Evolutionary conservation across 2,329 filamentous ascomycete species (phyloP), one percentile per base, ranked within the genome.

Genomic region (Hawksworthiomyces lignivorus): DNA sequence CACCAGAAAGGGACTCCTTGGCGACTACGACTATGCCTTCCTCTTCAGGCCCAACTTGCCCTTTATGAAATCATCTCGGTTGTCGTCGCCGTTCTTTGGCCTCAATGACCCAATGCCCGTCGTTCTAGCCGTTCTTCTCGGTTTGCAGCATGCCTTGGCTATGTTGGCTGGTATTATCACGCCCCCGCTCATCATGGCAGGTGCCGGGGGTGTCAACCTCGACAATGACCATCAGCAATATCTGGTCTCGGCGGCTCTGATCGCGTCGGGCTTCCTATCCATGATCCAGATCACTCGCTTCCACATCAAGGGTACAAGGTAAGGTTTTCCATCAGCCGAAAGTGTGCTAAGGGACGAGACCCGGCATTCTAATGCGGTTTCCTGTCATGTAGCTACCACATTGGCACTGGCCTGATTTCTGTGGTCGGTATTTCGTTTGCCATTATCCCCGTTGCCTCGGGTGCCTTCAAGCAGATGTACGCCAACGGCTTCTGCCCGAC

Each of bases 11-110:
- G 89, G 89, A 11, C 72, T 95, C 20, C 62, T 96, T 43, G 89
- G 89, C 48, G 72, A 80, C 53, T 96, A 96, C 62, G 84, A 96
- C 70, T 96, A 96, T 72, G 84, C 61, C 27, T 92, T 88, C 56
- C 79, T 96, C 30, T 94, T 96, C 70, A 78, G 68, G 18, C 85
- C 78, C 2, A 88, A 85, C 51, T 63, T 95, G 18, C 89, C 89
- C 0, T 95, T 95, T 61, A 80, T 92, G 70, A 80, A 75, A 56
- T 77, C 75, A 58, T 54, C 65, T 5, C 59, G 60, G 26, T 62
- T 65, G 49, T 67, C 72, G n/a, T 77, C 82, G 24, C 86, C 86
- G 1, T 92, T 94, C 61, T 92, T 90, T 54, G 86, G 85, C n/a
- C 76, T 90, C 29, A 75, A 90, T 52, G 84, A 89, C 60, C 67